These are phyloP conservation scores for Cladophialophora yegresii DNA, from an alignment of 2,329 filamentous ascomycete genomes.

Conservation along the genomic window DNA sequence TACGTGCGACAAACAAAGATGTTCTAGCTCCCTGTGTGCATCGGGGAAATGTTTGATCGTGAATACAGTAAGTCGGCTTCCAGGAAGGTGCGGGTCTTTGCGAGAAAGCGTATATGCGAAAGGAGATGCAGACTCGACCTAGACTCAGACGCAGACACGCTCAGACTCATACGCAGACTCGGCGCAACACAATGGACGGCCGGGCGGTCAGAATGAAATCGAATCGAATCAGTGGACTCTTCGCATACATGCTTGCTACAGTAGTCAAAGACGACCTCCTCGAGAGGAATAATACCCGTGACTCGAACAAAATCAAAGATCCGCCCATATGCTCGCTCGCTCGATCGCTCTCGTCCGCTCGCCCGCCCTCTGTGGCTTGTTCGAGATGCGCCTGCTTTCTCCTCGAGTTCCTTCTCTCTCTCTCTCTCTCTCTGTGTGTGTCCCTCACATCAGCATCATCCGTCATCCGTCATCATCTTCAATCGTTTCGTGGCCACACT, in stretches of 20 bases:
- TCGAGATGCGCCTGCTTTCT: neutral
- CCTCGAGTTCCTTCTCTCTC: neutral
- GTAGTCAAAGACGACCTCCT: neutral
- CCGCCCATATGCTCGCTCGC: conserved; percentile 1
- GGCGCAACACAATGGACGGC: neutral
- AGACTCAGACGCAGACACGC: no score
- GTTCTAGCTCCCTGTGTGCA: no score
- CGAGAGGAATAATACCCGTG: neutral
- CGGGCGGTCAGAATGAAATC: neutral
- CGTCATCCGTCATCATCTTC: conserved; percentile 4
- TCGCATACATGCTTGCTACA: conserved; percentile 3
- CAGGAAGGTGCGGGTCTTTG: no score
- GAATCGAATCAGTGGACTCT: neutral
- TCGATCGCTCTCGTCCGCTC: neutral
- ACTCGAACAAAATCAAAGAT: conserved; percentile 2
- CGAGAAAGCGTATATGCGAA: no score
- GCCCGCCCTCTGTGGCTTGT: neutral
- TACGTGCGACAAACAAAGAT: no score
- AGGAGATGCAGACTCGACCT: neutral
- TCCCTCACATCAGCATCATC: neutral
- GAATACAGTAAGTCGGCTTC: no score
- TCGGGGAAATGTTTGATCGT: no score
- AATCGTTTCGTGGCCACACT: neutral
- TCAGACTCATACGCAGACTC: neutral
- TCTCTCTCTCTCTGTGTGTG: no score